Base-by-base conservation (phyloP, 345 rosid species). In the Litchi chinensis region DNA sequence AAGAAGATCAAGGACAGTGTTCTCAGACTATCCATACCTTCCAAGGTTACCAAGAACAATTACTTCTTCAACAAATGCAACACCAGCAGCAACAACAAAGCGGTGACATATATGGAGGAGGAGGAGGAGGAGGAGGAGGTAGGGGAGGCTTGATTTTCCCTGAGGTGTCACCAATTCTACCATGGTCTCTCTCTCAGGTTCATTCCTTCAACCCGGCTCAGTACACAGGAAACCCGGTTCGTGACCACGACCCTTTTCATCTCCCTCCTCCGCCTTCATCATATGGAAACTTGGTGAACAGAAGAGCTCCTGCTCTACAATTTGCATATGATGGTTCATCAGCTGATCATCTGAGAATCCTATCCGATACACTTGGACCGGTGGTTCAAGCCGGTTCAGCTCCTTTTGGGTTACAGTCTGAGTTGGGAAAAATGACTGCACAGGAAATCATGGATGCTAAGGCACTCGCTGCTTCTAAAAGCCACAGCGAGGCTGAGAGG, bases 381-480 rank as follows among this genome's bases (percentile, higher is more conserved):
- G 85, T 86, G 70, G 90, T 83, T 76, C 91, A 88, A 81, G 80
- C 90, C 21, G 90, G 91, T 15, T 84, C 90, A 8, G 88, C 76
- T 68, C 93, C 97, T 72, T 93, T 93, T 32, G 97, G 98, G 64
- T 84, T 91, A 40, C 98, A 92, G 77, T 89, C 93, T 22, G 95
- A 96, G 83, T 52, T 96, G 71, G 95, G 97, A 18, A 94, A 93
- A 83, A 87, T 94, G 97, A 90, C 93, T 48, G 94, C 97, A n/a
- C 99, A 96, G 84, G 97, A 94, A 83, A 90, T 96, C 62, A 91
- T 96, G 94, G 99, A 96, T n/a, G 99, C 99, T 8, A 96, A 96
- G 84, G 99, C 99, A 44, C 92, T 96, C 8, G 99, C 98, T 77
- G 99, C 98, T 52, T 96, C 99, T 3, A 94, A 93, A 81, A 94